These are phyloP conservation scores for Exsudoporus frostii DNA, from an alignment of 768 basidiomycete genomes.

Conservation along the genomic window DNA sequence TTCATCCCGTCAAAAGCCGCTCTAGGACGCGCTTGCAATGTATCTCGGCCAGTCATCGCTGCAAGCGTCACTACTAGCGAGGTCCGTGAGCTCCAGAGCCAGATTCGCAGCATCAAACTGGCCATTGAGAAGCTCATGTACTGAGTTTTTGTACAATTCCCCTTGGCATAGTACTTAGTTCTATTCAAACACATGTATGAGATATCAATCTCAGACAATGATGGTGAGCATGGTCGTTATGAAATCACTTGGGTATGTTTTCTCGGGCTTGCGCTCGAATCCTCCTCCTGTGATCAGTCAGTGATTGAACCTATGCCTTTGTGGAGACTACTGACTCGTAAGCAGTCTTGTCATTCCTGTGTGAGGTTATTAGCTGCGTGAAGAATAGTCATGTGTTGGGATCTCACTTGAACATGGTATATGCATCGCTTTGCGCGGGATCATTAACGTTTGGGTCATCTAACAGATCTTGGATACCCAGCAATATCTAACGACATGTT, in stretches of 20 bases:
- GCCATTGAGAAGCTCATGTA: constrained; percentile 69
- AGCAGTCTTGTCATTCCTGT: constrained; percentile 91
- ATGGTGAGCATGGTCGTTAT: neutral
- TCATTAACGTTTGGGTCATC: constrained; percentile 96
- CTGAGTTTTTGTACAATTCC: constrained; percentile 21
- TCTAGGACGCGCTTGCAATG: constrained; percentile 93
- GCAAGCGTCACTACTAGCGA: constrained; percentile 97
- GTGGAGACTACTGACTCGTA: constrained; percentile 70
- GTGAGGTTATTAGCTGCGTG: constrained; percentile 5
- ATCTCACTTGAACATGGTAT: constrained; percentile 96
- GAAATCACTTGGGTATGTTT: constrained; percentile 73
- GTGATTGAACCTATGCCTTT: neutral
- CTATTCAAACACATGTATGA: constrained; percentile 10
- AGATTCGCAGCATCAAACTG: constrained; percentile 83
- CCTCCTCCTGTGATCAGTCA: constrained; percentile 52
- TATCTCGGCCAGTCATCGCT: constrained; percentile 91
- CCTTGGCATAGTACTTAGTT: constrained; percentile 5
- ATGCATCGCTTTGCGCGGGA: constrained; percentile 97
- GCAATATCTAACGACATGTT: constrained; percentile 62
- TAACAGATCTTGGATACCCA: constrained; percentile 94
- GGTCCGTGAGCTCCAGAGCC: constrained; percentile 82
- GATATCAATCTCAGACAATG: neutral
- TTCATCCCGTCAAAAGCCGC: constrained; percentile 96
- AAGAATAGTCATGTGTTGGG: neutral
- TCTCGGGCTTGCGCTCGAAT: constrained; percentile 87